Percentiles rank a stretch among this genome's conserved stretches.
Evolutionary conservation across 768 basidiomycete genomes (phyloP).

Genomic region (Pilatotrama ljubarskyi): DNA sequence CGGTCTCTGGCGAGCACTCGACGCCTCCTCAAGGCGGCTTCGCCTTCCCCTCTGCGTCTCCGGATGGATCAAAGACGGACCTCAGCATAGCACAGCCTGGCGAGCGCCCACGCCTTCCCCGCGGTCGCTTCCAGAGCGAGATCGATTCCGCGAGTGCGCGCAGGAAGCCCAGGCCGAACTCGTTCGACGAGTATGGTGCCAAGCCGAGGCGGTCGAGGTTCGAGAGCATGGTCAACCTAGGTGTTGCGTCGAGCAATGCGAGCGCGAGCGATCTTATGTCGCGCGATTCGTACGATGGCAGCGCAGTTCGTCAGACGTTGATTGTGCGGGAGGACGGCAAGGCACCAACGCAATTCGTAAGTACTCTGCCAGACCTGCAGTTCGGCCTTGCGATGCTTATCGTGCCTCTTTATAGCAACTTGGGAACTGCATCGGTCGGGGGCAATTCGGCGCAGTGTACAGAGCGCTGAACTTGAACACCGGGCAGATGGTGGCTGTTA

Average conservation of each 20-base stretch:
- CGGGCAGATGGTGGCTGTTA: constrained; percentile 99
- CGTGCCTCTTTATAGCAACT: constrained; percentile 66
- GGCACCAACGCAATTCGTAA: constrained; percentile 77
- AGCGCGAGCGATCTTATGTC: constrained; percentile 66
- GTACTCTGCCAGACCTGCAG: constrained; percentile 34
- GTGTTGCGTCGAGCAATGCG: constrained; percentile 49
- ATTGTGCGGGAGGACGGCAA: constrained; percentile 82
- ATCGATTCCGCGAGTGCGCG: constrained; percentile 56
- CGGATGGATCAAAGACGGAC: constrained; percentile 23
- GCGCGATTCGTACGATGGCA: constrained; percentile 65
- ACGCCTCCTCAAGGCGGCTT: constrained; percentile 32
- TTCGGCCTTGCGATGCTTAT: background rate
- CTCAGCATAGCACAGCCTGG: background rate
- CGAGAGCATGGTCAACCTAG: constrained; percentile 71
- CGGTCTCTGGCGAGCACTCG: constrained; percentile 52
- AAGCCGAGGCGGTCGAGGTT: constrained; percentile 58
- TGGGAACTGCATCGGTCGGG: constrained; percentile 94
- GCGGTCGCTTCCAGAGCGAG: constrained; percentile 76
- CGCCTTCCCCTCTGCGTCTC: constrained; percentile 21
- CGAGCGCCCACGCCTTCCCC: constrained; percentile 45
- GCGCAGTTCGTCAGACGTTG: constrained; percentile 63
- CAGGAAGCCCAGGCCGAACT: constrained; percentile 59
- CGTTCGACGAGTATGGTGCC: constrained; percentile 65
- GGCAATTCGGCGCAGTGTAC: constrained; percentile 96
- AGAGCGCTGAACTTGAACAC: constrained; percentile 91